Conservation (phyloP, 148 eudicot genomes). For the Fagopyrum homotropicum region DNA sequence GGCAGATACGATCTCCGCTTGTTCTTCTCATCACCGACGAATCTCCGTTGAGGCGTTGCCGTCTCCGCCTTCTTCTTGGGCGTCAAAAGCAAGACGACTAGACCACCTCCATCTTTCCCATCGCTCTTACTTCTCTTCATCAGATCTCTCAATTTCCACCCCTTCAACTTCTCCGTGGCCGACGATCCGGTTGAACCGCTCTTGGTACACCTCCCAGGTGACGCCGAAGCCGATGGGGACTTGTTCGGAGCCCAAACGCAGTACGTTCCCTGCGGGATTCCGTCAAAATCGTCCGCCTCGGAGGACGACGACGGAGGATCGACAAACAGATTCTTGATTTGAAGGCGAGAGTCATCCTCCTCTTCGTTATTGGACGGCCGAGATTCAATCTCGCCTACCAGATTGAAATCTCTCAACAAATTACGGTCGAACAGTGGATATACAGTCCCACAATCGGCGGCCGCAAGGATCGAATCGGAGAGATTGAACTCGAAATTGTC, state of each 20-base stretch:
- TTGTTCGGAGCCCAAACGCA: conserved; percentile 43
- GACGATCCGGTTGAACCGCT: conserved; percentile 45
- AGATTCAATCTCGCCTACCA: not conserved
- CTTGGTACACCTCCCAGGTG: conserved; percentile 35
- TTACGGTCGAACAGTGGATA: conserved; percentile 9
- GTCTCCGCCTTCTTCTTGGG: conserved; percentile 19
- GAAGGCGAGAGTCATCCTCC: too few species aligned
- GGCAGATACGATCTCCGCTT: conserved; percentile 36
- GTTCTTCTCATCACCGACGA: conserved; percentile 3
- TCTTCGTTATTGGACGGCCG: not conserved
- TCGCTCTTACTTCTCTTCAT: conserved; percentile 43
- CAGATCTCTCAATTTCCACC: conserved; percentile 37
- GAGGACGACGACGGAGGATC: conserved; percentile 16
- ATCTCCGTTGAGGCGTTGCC: conserved; percentile 28
- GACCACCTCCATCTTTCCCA: conserved; percentile 31
- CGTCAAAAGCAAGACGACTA: conserved; percentile 21
- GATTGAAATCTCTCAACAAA: not conserved
- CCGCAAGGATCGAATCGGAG: not conserved
- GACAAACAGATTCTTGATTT: too few species aligned
- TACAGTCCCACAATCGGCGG: conserved; percentile 1
- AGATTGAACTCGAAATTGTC: conserved; percentile 11
- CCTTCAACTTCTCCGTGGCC: conserved; percentile 33
- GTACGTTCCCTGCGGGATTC: conserved; percentile 28
- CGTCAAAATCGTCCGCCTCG: conserved; percentile 34
- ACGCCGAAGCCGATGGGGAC: conserved; percentile 5